phyloP scores from a whole-genome alignment of 305 asterid genomes.

The Fraxinus albicans region DNA sequence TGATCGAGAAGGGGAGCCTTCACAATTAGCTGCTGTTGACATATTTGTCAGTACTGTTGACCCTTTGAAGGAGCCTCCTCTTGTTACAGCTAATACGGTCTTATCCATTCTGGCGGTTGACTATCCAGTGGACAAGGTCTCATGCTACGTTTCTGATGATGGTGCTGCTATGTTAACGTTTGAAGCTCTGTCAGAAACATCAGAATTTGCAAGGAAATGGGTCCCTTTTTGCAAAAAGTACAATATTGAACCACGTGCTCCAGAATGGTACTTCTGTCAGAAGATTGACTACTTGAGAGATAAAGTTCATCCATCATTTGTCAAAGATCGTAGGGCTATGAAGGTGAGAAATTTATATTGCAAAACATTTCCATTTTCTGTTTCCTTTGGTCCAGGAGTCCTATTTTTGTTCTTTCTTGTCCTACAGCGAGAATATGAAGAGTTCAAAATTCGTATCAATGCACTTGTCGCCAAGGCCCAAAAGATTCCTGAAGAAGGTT shows the following conservation, averaged over 20 bases:
- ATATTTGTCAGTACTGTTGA: conserved; percentile 99
- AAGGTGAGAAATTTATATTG: conserved; percentile 51
- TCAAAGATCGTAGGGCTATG: conserved; percentile 98
- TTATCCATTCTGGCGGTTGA: conserved; percentile 95
- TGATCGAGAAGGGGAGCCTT: conserved; percentile 97
- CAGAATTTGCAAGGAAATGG: conserved; percentile 97
- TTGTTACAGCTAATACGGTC: conserved; percentile 98
- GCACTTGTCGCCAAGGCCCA: conserved; percentile 88
- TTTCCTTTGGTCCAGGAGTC: conserved; percentile 22
- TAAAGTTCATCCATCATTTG: conserved; percentile 93
- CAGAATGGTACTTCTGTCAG: conserved; percentile 96
- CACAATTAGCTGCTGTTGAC: conserved; percentile 99
- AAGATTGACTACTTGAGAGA: conserved; percentile 94
- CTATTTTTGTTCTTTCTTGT: conserved; percentile 26
- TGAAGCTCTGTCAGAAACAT: conserved; percentile 93
- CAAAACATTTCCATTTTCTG: conserved; percentile 3
- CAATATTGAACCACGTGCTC: conserved; percentile 96
- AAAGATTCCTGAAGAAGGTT: conserved; percentile 97
- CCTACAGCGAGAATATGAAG: conserved; percentile 93
- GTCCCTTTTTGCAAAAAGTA: conserved; percentile 96
- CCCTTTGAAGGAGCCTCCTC: conserved; percentile 99
- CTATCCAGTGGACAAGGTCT: conserved; percentile 96
- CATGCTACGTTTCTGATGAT: conserved; percentile 98
- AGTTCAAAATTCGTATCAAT: conserved; percentile 87
- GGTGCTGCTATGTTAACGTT: conserved; percentile 97